Base-by-base conservation (phyloP, 2,329 filamentous ascomycete genomes). In the Colletotrichum sp. region DNA sequence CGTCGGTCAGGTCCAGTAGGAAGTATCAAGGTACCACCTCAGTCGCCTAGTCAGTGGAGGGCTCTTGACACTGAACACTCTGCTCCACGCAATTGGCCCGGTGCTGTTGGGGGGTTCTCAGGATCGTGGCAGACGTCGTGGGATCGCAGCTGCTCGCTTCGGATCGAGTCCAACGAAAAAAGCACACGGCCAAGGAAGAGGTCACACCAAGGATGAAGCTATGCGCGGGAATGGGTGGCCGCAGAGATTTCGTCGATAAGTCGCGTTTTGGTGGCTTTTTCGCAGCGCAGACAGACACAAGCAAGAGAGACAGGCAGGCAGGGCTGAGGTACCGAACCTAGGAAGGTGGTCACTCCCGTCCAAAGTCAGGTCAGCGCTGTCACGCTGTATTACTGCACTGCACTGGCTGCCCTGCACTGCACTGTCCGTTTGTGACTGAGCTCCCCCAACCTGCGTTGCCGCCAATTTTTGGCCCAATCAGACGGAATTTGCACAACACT, bases 401-500 rank as follows among this genome's bases (percentile, higher is more conserved):
- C 15, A n/a, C 57, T 29, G 16, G 57, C 57, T 62, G 29, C 39
- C 19, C 39, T 64, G 15, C 61, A 64, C 34, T 30, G 25, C 63
- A 52, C 29, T 69, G 44, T 59, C 65, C 39, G 29, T 68, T 22
- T 62, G 62, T 64, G 62, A 62, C 59, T 32, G 22, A 64, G 62
- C 62, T 64, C 62, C 62, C 55, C 55, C 27, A 49, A 65, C 49
- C 27, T 72, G 52, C 55, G 29, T 76, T 76, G 49, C 71, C 74
- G 74, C 74, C 71, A 75, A 22, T 27, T 25, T 62, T 67, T 9
- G 49, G n/a, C n/a, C 75, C 75, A 71, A 75, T 77, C 61, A 71
- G 12, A 22, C 5, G 22, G 19, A 8, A 30, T 5, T 8, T 9
- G 44, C 27, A 39, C 13, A 49, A 22, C 29, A 25, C n/a, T 67